Evolutionary conservation across 2,329 filamentous ascomycete species (phyloP), one percentile per base, ranked within the genome.

Genomic region (Dactylellina leptospora): DNA sequence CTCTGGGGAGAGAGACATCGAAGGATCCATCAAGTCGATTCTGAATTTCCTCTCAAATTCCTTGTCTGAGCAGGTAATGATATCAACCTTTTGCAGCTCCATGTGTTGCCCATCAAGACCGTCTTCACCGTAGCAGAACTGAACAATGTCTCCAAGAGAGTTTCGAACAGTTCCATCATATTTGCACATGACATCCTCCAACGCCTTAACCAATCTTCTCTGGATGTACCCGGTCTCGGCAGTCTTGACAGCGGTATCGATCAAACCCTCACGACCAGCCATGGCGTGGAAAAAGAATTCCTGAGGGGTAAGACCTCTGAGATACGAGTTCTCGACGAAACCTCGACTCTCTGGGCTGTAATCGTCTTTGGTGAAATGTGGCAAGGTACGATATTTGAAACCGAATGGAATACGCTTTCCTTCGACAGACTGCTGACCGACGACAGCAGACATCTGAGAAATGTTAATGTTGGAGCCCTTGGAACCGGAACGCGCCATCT

Each of bases 221-320:
- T 99, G 96, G 75, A 99, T 99, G 80, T 99, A 99, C 82, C 95
- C 95, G 66, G 96, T 99, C 81, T 99, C 96, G 18, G 95, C 95
- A 75, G 95, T 99, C 86, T 99, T 99, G 82, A 99, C 96, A 75
- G 95, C 95, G 56, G 95, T 99, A 85, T 99, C 95, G 77, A 99
- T 99, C 61, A 99, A 85, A 96, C 95, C 95, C 82, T 99, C 95
- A 84, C 95, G 88, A 92, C 95, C 95, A 84, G 95, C 95, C 95
- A 99, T 99, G 79, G 95, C 95, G 86, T 99, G 95, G 85, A 99
- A 99, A 84, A 97, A 99, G 82, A 99, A 99, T 77, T 99, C 95
- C 0, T 91, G 89, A 0, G 95, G 95, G 0, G 96, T 99, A 69
- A 99, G 83, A 62, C 95, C 95, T 83, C 95, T 91, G 10, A 99